Evolutionary conservation across 441 rosid species (phyloP).

Genomic region (Aleurites moluccanus): DNA sequence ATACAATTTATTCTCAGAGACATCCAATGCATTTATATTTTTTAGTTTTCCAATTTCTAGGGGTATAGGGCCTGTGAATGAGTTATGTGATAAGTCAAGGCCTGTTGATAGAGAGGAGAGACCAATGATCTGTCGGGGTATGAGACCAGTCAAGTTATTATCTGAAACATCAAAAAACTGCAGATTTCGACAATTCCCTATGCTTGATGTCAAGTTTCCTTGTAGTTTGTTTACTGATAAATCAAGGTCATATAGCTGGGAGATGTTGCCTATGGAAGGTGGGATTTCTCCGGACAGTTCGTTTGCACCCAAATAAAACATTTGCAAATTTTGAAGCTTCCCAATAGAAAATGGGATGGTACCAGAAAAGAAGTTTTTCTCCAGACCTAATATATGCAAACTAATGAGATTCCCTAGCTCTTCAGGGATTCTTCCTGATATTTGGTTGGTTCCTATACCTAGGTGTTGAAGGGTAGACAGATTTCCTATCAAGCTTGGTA

Average conservation of each 20-base stretch:
- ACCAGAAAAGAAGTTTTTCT: neutral
- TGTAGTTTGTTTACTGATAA: neutral
- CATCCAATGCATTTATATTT: neutral
- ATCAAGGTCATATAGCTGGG: neutral
- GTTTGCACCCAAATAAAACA: neutral
- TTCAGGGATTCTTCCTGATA: neutral
- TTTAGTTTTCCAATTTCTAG: neutral
- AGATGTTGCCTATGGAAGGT: constrained; percentile 29
- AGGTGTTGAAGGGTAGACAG: neutral
- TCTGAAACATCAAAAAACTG: neutral
- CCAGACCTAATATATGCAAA: neutral
- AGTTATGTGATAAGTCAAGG: constrained; percentile 25
- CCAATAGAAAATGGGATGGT: neutral
- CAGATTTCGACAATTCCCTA: neutral
- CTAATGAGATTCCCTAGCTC: neutral
- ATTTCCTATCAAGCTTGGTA: neutral
- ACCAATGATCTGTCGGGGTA: neutral
- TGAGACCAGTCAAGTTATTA: constrained; percentile 18
- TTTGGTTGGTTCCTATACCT: neutral
- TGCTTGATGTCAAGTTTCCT: constrained; percentile 15
- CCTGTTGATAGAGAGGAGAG: neutral
- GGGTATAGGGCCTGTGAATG: neutral
- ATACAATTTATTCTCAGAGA: constrained; percentile 7
- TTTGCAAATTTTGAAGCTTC: neutral
- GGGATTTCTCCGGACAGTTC: constrained; percentile 16